Percentiles rank a stretch among this genome's conserved stretches.
phyloP scores from a whole-genome alignment of 805 yeast species.

The Barnettozyma siamensis region DNA sequence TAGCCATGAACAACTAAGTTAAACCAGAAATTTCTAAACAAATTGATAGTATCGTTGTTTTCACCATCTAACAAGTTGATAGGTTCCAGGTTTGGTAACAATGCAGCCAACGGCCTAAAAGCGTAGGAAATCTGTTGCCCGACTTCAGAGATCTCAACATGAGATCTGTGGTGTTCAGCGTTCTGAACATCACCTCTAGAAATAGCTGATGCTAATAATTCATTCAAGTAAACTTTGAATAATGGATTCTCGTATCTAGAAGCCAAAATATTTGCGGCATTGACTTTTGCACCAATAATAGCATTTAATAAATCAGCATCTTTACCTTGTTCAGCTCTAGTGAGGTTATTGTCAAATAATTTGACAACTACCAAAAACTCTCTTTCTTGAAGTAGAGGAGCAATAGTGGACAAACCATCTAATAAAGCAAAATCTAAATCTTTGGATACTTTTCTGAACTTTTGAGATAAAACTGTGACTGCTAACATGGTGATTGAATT shows the following conservation, averaged over 20 bases:
- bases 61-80: slow-evolving; percentile 29
- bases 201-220: slow-evolving; percentile 60
- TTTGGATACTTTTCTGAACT: slow-evolving; percentile 44
- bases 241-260: slow-evolving; percentile 36
- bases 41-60: slow-evolving; percentile 45
- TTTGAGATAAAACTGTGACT: slow-evolving; percentile 77
- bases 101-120: slow-evolving; percentile 67
- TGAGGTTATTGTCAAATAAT: slow-evolving; percentile 46
- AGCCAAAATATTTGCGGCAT: slow-evolving; percentile 28
- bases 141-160: slow-evolving; percentile 59
- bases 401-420: slow-evolving; percentile 57
- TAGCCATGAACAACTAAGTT: slow-evolving; percentile 91
- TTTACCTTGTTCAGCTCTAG: slow-evolving; percentile 37
- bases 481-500: slow-evolving; percentile 71
- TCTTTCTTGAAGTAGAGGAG: slow-evolving; percentile 53
- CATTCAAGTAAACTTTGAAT: slow-evolving; percentile 53
- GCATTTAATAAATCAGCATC: slow-evolving; percentile 34
- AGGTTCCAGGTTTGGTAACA: slow-evolving; percentile 57
- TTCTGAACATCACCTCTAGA: slow-evolving; percentile 74
- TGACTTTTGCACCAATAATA: slow-evolving; percentile 45
- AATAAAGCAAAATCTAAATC: slow-evolving; percentile 52
- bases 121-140: slow-evolving; percentile 62
- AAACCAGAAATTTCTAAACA: slow-evolving; percentile 90
- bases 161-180: slow-evolving; percentile 75
- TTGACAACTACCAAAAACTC: slow-evolving; percentile 63